phyloP scores from a whole-genome alignment of 1,284 basidiomycete species.

The Ustilago tritici region DNA sequence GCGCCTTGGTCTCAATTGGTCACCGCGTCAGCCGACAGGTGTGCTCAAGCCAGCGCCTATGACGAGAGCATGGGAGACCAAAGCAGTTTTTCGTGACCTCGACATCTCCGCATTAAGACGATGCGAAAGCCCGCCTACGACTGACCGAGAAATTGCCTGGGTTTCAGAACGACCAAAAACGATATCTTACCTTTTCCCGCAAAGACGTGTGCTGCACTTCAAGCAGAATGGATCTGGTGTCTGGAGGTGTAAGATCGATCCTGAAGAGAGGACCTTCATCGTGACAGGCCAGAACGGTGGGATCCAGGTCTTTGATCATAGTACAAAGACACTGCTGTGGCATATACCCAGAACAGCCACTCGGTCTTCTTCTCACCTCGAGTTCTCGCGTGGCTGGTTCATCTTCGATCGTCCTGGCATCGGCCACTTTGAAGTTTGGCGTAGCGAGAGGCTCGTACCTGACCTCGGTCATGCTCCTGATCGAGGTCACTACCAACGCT shows the following conservation, averaged over 20 bases:
- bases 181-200: conserved; percentile 17
- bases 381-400: conserved; percentile 59
- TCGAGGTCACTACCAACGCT: conserved; percentile 51
- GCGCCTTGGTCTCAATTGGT: conserved; percentile 41
- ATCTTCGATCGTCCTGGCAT: conserved; percentile 53
- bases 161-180: neutral
- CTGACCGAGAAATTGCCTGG: neutral
- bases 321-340: conserved; percentile 50
- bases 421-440: conserved; percentile 62
- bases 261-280: conserved; percentile 53
- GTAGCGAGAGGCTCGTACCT: conserved; percentile 47
- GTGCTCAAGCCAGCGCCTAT: neutral
- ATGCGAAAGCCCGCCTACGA: neutral
- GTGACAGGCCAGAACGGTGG: conserved; percentile 40
- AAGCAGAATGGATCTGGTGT: conserved; percentile 20
- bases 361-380: conserved; percentile 53
- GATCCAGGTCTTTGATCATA: conserved; percentile 38
- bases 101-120: neutral
- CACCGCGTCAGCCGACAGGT: conserved; percentile 4
- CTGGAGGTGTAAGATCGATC: conserved; percentile 64
- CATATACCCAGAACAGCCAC: conserved; percentile 36
- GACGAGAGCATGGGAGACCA: neutral
- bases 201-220: conserved; percentile 10
- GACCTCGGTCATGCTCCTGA: conserved; percentile 40
- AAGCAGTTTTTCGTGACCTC: neutral